A percentile compares a stretch with the other conserved stretches of the same genome.
These are phyloP conservation scores for Monilinia fructigena DNA, from an alignment of 2,329 filamentous ascomycete genomes.

Conservation along the genomic window DNA sequence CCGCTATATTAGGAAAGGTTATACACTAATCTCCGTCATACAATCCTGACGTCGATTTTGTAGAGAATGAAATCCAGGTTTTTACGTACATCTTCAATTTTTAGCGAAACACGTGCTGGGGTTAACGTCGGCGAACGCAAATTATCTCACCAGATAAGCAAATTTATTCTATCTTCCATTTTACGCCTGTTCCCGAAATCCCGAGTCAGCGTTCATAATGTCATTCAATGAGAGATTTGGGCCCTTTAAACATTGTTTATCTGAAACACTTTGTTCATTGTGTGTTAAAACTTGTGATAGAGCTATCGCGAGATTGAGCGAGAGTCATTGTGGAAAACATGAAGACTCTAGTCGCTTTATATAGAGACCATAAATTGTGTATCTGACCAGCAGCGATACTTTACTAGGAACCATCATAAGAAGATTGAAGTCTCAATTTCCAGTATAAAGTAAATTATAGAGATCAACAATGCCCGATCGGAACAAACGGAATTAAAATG, in stretches of 20 bases:
- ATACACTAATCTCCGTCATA: background rate
- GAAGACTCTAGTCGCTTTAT: background rate
- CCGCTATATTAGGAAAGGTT: too few species aligned
- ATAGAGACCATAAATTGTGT: background rate
- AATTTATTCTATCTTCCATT: background rate
- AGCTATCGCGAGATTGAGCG: background rate
- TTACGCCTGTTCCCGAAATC: background rate
- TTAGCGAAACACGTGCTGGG: background rate
- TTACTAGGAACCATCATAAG: too few species aligned
- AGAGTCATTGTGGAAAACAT: background rate
- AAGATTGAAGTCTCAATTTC: background rate
- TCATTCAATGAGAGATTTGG: background rate
- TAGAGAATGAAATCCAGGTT: background rate
- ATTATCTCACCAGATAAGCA: background rate
- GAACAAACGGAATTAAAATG: background rate
- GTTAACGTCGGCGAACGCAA: background rate
- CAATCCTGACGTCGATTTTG: too few species aligned
- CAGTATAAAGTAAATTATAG: background rate
- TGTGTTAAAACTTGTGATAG: background rate
- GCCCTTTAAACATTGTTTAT: background rate
- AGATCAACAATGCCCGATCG: background rate
- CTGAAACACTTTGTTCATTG: conserved; percentile 7
- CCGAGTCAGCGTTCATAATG: background rate
- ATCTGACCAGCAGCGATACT: background rate
- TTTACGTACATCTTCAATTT: background rate